A percentile compares a stretch with the other conserved stretches of the same genome.
These are phyloP conservation scores for Penicillium taxi DNA, from an alignment of 495 filamentous ascomycete species.

Conservation along the genomic window DNA sequence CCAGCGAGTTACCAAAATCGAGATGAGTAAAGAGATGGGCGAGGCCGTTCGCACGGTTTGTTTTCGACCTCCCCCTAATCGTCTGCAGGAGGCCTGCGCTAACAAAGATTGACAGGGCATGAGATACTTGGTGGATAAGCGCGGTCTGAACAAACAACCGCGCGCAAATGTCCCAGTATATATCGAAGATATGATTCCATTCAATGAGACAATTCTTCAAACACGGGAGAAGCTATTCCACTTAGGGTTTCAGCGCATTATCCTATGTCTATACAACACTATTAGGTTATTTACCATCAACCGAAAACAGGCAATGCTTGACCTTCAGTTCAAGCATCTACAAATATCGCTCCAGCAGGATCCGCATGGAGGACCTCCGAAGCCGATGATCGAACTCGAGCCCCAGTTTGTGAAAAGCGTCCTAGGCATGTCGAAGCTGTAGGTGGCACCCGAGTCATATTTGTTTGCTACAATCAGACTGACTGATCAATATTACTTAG, in stretches of 20 bases:
- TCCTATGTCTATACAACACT: conserved; percentile 13
- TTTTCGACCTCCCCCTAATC: not conserved
- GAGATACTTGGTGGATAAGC: conserved; percentile 11
- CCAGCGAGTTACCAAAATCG: conserved; percentile 1
- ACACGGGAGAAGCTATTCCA: conserved; percentile 18
- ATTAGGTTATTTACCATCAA: conserved; percentile 16
- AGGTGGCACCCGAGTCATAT: not conserved
- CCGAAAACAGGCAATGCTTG: conserved; percentile 11
- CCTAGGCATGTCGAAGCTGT: conserved; percentile 10
- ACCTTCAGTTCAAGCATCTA: conserved; percentile 20
- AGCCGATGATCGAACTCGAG: conserved; percentile 9
- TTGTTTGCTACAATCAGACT: conserved; percentile 2
- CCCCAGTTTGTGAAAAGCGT: conserved; percentile 8
- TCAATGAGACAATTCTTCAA: conserved; percentile 18
- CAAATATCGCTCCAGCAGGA: conserved; percentile 16
- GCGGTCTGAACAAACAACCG: conserved; percentile 8
- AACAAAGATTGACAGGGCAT: conserved; percentile 11
- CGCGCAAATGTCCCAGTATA: conserved; percentile 14
- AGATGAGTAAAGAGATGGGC: conserved; percentile 8
- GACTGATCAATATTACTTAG: conserved; percentile 4
- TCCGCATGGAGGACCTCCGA: conserved; percentile 7
- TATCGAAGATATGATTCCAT: conserved; percentile 15
- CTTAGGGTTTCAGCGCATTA: conserved; percentile 15
- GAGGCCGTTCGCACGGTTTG: conserved; percentile 6
- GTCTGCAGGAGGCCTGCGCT: not conserved